phyloP scores from a whole-genome alignment of 2,329 filamentous ascomycete genomes.

The Nothophaeocryptopus gaeumannii region DNA sequence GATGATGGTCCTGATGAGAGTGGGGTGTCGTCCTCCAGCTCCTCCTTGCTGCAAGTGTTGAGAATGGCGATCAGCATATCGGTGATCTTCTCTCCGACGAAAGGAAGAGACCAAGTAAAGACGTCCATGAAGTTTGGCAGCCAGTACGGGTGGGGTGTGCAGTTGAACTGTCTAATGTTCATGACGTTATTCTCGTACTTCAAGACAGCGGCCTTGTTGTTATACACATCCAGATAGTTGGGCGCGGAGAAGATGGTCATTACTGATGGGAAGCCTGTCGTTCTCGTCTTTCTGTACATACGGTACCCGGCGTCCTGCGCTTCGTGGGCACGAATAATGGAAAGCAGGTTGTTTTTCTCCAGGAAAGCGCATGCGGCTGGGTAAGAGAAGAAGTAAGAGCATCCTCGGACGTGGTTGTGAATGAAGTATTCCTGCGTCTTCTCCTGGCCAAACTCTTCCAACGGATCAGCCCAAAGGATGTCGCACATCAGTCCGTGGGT shows the following conservation, averaged over 20 bases:
- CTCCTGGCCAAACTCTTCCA: constrained; percentile 98
- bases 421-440: constrained; percentile 97
- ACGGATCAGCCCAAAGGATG: constrained; percentile 95
- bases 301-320: constrained; percentile 97
- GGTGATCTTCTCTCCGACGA: constrained; percentile 97
- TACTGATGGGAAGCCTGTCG: constrained; percentile 96
- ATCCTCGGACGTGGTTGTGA: constrained; percentile 97
- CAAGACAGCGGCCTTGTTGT: constrained; percentile 98
- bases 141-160: constrained; percentile 98
- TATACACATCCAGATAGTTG: constrained; percentile 98
- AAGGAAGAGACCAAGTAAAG: constrained; percentile 99
- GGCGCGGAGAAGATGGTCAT: constrained; percentile 99
- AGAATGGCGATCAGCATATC: constrained; percentile 99
- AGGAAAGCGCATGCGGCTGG: constrained; percentile 94
- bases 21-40: constrained; percentile 84
- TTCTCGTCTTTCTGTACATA: constrained; percentile 98
- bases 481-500: constrained; percentile 99
- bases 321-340: constrained; percentile 95
- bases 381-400: constrained; percentile 99
- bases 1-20: constrained; percentile 70
- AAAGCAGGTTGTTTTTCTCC: constrained; percentile 97
- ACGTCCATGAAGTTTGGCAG: constrained; percentile 99
- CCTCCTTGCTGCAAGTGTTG: constrained; percentile 97
- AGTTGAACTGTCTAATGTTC: constrained; percentile 99
- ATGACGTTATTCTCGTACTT: constrained; percentile 99